Evolutionary conservation across 1,284 basidiomycete species (phyloP).

Genomic region (Sanghuangporus weigelae): DNA sequence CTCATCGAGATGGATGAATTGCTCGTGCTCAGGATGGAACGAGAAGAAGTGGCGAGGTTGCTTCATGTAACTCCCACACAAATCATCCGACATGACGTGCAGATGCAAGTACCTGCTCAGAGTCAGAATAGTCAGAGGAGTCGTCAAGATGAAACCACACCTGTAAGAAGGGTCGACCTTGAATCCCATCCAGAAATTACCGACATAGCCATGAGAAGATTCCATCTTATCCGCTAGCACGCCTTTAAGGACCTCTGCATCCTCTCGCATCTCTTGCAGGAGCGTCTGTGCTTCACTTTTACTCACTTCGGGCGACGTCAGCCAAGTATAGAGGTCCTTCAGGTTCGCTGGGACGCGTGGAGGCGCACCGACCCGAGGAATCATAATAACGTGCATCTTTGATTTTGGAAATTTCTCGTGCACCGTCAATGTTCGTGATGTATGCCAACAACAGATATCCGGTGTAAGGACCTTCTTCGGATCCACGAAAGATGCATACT

Average conservation of each 20-base stretch:
- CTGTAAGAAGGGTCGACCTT: slow-evolving; percentile 78
- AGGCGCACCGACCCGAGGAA: slow-evolving; percentile 51
- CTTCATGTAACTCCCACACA: slow-evolving; percentile 73
- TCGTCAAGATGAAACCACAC: slow-evolving; percentile 37
- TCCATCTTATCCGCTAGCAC: slow-evolving; percentile 82
- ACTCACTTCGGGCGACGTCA: slow-evolving; percentile 30
- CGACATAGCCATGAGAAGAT: slow-evolving; percentile 69
- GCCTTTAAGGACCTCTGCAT: slow-evolving; percentile 43
- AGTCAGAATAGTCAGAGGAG: neutral
- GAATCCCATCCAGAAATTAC: slow-evolving; percentile 82
- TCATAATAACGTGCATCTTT: slow-evolving; percentile 76
- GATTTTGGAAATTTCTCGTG: slow-evolving; percentile 86
- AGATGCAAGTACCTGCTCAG: slow-evolving; percentile 77
- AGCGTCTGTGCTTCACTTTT: slow-evolving; percentile 49
- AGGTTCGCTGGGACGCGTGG: slow-evolving; percentile 12
- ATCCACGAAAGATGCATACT: slow-evolving; percentile 46
- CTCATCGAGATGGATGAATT: slow-evolving; percentile 77
- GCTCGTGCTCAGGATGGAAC: slow-evolving; percentile 84
- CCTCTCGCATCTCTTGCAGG: slow-evolving; percentile 49
- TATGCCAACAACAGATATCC: slow-evolving; percentile 57
- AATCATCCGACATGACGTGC: slow-evolving; percentile 83
- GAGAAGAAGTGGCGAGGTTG: slow-evolving; percentile 93
- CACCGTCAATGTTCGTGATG: slow-evolving; percentile 60
- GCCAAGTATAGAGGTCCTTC: slow-evolving; percentile 2
- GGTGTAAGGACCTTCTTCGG: slow-evolving; percentile 48